Conservation (phyloP, 2,329 filamentous ascomycete genomes). For the Emydomyces testavorans region DNA sequence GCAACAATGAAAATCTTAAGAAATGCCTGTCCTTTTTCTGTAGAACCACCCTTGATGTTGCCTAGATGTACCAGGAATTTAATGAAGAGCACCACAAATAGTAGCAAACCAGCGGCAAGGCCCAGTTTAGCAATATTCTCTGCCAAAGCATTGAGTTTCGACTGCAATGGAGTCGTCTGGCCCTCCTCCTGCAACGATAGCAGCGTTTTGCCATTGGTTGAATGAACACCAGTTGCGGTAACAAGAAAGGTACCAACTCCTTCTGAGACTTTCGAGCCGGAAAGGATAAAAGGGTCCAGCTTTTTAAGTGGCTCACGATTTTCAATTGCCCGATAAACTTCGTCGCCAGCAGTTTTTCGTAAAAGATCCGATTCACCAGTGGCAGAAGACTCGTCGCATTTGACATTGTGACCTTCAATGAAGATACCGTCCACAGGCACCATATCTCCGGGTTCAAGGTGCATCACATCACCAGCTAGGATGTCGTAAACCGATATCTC, state of each 20-base stretch:
- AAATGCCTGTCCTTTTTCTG: slow-evolving; percentile 53
- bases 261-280: slow-evolving; percentile 64
- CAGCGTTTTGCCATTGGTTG: slow-evolving; percentile 64
- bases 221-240: slow-evolving; percentile 61
- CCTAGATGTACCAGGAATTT: slow-evolving; percentile 46
- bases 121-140: slow-evolving; percentile 70
- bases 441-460: slow-evolving; percentile 61
- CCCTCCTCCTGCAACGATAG: slow-evolving; percentile 66
- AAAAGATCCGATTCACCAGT: slow-evolving; percentile 66
- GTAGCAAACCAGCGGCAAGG: slow-evolving; percentile 56
- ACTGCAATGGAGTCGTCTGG: slow-evolving; percentile 67
- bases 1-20: slow-evolving; percentile 67
- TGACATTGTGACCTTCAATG: slow-evolving; percentile 54
- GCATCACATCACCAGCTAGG: slow-evolving; percentile 61
- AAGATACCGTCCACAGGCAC: slow-evolving; percentile 62
- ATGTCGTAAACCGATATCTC: slow-evolving; percentile 61
- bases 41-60: slow-evolving; percentile 11
- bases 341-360: slow-evolving; percentile 53
- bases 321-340: slow-evolving; percentile 54
- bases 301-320: slow-evolving; percentile 50
- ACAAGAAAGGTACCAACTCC: slow-evolving; percentile 66
- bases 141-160: slow-evolving; percentile 63
- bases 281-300: slow-evolving; percentile 69
- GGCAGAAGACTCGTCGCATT: slow-evolving; percentile 62
- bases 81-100: slow-evolving; percentile 72